phyloP scores from a whole-genome alignment of 192 early-diverging fungal genomes.

The Neocallimastix lanati region DNA sequence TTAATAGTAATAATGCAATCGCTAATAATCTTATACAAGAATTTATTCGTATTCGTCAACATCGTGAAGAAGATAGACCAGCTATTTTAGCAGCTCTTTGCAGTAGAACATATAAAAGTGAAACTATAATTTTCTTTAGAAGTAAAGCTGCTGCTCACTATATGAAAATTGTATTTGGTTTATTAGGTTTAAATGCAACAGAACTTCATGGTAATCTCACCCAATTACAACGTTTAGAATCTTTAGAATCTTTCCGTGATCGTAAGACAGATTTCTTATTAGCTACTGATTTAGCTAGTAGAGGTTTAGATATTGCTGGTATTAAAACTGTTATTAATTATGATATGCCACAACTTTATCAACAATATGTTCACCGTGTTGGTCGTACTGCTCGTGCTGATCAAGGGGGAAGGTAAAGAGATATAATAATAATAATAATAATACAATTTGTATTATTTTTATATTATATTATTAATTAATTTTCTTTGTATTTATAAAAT shows the following conservation, averaged over 20 bases:
- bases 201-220: conserved; percentile 92
- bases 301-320: conserved; percentile 93
- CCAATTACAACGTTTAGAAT: conserved; percentile 68
- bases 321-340: conserved; percentile 97
- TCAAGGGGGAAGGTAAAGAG: background rate
- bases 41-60: conserved; percentile 79
- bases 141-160: conserved; percentile 89
- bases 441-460: too few relatives aligned
- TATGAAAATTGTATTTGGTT: conserved; percentile 92
- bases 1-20: conserved; percentile 65
- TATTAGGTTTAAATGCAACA: conserved; percentile 66
- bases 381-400: conserved; percentile 2
- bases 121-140: conserved; percentile 84
- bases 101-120: conserved; percentile 51
- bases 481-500: too few relatives aligned
- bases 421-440: too few relatives aligned
- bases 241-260: conserved; percentile 80
- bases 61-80: conserved; percentile 67
- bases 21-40: conserved; percentile 70
- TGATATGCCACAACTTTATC: conserved; percentile 85
- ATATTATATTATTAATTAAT: too few relatives aligned
- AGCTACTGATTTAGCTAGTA: conserved; percentile 87
- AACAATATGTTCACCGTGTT: conserved; percentile 76
- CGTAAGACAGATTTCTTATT: conserved; percentile 70
- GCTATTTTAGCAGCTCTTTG: conserved; percentile 76